Conservation (phyloP, 331 rosid species). For the Erythrophleum ivorense region DNA sequence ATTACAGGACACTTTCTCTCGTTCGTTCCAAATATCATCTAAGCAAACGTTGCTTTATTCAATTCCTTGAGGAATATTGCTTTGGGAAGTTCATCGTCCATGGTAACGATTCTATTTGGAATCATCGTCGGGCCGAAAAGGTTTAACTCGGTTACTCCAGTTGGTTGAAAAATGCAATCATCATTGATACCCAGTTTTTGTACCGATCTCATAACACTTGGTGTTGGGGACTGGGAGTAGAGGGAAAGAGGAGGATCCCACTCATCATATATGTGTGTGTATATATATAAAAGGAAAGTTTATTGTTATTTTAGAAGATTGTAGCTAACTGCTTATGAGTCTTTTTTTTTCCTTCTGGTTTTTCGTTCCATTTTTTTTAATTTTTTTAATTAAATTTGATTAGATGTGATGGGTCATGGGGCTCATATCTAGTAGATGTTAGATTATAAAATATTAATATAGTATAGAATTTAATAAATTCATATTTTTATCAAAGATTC, state of each 20-base stretch:
- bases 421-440: too few relatives aligned
- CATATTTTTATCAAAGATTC: too few relatives aligned
- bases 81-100: not conserved
- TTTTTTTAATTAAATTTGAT: too few relatives aligned
- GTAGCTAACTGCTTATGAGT: too few relatives aligned
- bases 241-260: not conserved
- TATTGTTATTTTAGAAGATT: too few relatives aligned
- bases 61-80: not conserved
- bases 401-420: too few relatives aligned
- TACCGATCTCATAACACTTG: not conserved
- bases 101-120: not conserved
- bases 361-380: too few relatives aligned
- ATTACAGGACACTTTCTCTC: not conserved
- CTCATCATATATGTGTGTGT: not conserved
- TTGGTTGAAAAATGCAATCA: not conserved
- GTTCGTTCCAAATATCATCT: constrained; percentile 35
- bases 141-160: not conserved
- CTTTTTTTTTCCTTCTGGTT: too few relatives aligned
- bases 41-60: not conserved
- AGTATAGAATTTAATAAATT: too few relatives aligned
- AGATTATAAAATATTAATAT: too few relatives aligned
- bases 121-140: not conserved
- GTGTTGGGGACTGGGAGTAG: not conserved
- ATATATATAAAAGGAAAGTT: too few relatives aligned
- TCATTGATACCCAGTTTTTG: not conserved